Conservation (phyloP, 371 early-diverging fungal species). For the Mortierella sp. region DNA sequence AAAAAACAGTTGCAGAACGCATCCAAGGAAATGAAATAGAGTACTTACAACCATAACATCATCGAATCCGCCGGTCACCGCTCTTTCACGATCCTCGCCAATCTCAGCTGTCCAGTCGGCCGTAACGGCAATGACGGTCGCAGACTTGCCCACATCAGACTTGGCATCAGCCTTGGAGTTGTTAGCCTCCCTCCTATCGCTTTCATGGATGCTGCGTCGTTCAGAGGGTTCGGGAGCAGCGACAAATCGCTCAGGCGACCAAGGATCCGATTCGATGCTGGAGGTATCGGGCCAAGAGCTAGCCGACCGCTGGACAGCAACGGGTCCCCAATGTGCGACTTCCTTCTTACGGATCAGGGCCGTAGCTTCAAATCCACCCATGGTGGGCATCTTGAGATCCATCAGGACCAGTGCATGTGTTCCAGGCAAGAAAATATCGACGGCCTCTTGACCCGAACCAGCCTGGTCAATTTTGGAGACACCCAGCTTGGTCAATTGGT, state of each 20-base stretch:
- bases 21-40: background rate
- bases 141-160: constrained; percentile 12
- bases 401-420: constrained; percentile 43
- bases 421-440: constrained; percentile 38
- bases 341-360: constrained; percentile 48
- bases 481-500: constrained; percentile 43
- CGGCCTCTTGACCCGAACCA: constrained; percentile 44
- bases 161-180: background rate
- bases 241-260: constrained; percentile 45
- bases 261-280: constrained; percentile 16
- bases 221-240: constrained; percentile 15
- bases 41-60: constrained; percentile 48
- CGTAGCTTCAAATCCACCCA: constrained; percentile 47
- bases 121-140: constrained; percentile 47
- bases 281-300: constrained; percentile 11
- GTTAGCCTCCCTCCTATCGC: background rate
- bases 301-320: background rate
- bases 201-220: constrained; percentile 5
- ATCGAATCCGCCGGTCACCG: constrained; percentile 42
- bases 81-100: constrained; percentile 52
- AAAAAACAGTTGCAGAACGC: background rate
- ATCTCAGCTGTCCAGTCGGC: constrained; percentile 49
- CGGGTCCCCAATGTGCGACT: constrained; percentile 23
- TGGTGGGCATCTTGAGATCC: constrained; percentile 57
- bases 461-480: constrained; percentile 45